phyloP scores from a whole-genome alignment of 2,329 filamentous ascomycete species.

The Fusarium piperis region DNA sequence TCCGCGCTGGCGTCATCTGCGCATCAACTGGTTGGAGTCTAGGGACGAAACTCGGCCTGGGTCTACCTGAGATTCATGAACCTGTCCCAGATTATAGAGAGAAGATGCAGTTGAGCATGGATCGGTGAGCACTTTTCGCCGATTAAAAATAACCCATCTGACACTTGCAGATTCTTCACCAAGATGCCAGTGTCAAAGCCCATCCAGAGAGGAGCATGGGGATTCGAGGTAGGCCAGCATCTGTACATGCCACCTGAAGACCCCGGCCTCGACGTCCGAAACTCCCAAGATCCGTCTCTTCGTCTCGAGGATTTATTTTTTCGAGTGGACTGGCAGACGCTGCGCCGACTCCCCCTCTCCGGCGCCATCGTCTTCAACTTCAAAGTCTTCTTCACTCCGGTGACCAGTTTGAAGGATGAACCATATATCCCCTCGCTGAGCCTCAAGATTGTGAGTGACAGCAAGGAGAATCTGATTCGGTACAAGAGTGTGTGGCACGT shows the following conservation, averaged over 20 bases:
- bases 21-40: conserved; percentile 84
- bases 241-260: conserved; percentile 78
- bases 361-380: conserved; percentile 85
- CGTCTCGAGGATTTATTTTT: conserved; percentile 69
- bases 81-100: conserved; percentile 84
- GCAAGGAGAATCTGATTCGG: conserved; percentile 72
- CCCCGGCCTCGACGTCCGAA: conserved; percentile 68
- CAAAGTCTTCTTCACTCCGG: conserved; percentile 83
- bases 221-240: conserved; percentile 77
- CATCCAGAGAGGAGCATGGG: conserved; percentile 87
- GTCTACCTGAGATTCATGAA: conserved; percentile 76
- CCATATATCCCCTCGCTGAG: conserved; percentile 70
- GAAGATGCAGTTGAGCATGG: conserved; percentile 89
- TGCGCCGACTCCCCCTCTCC: conserved; percentile 79
- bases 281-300: conserved; percentile 65
- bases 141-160: too few species aligned
- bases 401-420: conserved; percentile 75
- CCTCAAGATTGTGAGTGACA: conserved; percentile 10
- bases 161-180: conserved; percentile 71
- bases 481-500: conserved; percentile 84
- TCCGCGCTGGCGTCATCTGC: conserved; percentile 81
- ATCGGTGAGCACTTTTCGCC: conserved; percentile 63
- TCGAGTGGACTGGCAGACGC: conserved; percentile 87
- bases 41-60: conserved; percentile 74
- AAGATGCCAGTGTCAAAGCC: conserved; percentile 78